A percentile compares a stretch with the other conserved stretches of the same genome.
These are phyloP conservation scores for Neoscytalidium dimidiatum DNA, from an alignment of 2,329 filamentous ascomycete genomes.

Conservation along the genomic window DNA sequence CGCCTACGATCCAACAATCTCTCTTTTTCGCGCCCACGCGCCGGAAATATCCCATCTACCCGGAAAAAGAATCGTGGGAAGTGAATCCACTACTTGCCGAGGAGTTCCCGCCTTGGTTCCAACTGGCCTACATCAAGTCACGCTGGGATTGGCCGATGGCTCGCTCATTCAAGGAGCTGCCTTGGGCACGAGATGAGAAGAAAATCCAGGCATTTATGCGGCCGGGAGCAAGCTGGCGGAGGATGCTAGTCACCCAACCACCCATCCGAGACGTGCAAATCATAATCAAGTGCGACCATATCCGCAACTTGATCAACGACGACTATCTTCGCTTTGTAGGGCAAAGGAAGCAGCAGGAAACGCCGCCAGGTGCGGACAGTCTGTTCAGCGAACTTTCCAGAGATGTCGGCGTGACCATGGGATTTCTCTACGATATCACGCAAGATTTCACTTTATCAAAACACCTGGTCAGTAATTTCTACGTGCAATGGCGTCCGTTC, in stretches of 20 bases:
- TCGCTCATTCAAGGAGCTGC: background rate
- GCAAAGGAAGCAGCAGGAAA: background rate
- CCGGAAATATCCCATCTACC: background rate
- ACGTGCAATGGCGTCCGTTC: constrained; percentile 5
- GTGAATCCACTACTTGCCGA: background rate
- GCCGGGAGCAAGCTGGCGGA: constrained; percentile 14
- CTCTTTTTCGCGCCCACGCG: constrained; percentile 6
- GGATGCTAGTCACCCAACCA: constrained; percentile 16
- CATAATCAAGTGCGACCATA: background rate
- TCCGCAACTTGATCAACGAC: constrained; percentile 3
- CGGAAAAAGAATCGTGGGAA: background rate
- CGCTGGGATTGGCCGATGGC: constrained; percentile 12
- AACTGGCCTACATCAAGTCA: background rate
- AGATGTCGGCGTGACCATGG: background rate
- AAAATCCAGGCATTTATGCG: background rate
- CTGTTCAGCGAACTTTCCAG: background rate
- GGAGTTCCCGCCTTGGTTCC: constrained; percentile 8
- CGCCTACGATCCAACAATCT: constrained; percentile 10
- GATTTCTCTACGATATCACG: constrained; percentile 3
- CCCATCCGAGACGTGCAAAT: constrained; percentile 8
- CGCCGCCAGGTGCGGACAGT: background rate
- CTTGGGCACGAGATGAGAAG: background rate
- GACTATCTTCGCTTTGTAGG: constrained; percentile 4
- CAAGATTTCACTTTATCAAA: constrained; percentile 2
- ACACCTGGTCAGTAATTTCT: constrained; percentile 13